Evolutionary conservation across 2,329 filamentous ascomycete species (phyloP).

Genomic region (Monosporascus sp.): DNA sequence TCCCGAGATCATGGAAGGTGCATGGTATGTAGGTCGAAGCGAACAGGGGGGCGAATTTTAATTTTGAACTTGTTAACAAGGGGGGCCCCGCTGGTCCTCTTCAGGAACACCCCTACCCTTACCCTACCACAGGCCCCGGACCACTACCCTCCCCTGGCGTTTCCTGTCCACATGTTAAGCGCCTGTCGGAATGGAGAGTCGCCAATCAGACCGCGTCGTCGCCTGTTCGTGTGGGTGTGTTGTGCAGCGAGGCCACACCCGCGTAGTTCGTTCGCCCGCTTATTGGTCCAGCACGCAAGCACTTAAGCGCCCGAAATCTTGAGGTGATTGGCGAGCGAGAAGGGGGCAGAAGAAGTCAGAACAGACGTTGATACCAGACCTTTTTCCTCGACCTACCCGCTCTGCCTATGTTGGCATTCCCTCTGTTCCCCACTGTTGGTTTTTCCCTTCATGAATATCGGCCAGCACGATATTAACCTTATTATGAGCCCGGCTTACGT

Average conservation of each 20-base stretch:
- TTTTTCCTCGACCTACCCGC: background rate
- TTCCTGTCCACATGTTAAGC: background rate
- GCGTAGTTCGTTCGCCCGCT: background rate
- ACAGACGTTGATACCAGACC: background rate
- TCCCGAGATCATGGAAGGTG: background rate
- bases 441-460: too few relatives aligned
- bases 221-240: background rate
- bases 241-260: background rate
- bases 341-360: background rate
- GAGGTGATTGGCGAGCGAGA: background rate
- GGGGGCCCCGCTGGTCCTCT: background rate
- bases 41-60: background rate
- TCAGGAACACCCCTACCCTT: background rate
- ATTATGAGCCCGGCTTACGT: too few relatives aligned
- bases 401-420: too few relatives aligned
- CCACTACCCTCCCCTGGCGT: background rate
- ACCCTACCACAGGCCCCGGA: background rate
- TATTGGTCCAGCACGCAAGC: background rate
- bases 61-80: background rate
- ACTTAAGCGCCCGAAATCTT: background rate
- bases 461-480: too few relatives aligned
- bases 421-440: too few relatives aligned
- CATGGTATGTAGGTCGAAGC: background rate
- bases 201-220: background rate
- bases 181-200: background rate